phyloP scores from a whole-genome alignment of 306 rosid genomes.

The Astragalus glycyphyllos region DNA sequence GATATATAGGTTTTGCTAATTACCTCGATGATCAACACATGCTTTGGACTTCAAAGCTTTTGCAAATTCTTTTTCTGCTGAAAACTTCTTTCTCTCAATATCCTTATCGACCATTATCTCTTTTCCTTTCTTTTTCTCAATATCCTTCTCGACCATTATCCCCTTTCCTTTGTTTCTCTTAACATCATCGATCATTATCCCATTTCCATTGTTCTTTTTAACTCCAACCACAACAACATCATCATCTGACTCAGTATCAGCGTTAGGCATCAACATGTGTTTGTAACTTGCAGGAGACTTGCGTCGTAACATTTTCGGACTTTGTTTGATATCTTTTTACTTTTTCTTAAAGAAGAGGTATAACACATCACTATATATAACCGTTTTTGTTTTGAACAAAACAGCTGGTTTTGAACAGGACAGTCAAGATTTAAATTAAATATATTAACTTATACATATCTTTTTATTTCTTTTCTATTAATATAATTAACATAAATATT shows the following conservation, averaged over 20 bases:
- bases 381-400: too few relatives aligned
- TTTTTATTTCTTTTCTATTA: too few relatives aligned
- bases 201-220: neutral
- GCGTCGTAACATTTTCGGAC: slow-evolving; percentile 6
- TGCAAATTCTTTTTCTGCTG: neutral
- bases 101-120: too few relatives aligned
- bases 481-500: too few relatives aligned
- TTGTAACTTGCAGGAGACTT: neutral
- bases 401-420: too few relatives aligned
- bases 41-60: neutral
- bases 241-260: slow-evolving; percentile 37
- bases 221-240: neutral
- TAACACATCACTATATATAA: neutral
- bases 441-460: too few relatives aligned
- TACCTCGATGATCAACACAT: slow-evolving; percentile 16
- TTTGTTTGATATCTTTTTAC: neutral
- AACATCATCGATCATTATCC: neutral
- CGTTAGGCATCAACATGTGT: slow-evolving; percentile 2
- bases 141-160: neutral
- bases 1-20: neutral
- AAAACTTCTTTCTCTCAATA: neutral
- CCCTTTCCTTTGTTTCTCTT: neutral
- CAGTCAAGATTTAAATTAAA: too few relatives aligned
- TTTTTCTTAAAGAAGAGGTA: neutral
- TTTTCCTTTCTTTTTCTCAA: neutral